Percentiles rank a stretch among this genome's conserved stretches.
Conservation (phyloP, 192 early-diverging fungal genomes). For the Cetraspora pellucida region DNA sequence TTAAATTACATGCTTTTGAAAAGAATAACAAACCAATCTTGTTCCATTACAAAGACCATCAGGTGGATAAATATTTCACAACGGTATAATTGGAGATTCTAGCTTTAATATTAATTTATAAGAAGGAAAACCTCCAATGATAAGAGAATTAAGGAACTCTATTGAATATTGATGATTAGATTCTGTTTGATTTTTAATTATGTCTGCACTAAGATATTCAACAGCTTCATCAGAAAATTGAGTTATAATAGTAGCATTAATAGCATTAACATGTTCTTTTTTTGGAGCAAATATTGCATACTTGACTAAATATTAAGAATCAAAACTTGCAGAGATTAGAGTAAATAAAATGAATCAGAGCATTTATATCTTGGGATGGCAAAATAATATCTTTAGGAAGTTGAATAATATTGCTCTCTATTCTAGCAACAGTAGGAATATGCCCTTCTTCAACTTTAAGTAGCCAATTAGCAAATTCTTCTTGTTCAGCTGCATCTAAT, state of each 20-base stretch:
- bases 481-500: not conserved
- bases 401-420: constrained; percentile 9
- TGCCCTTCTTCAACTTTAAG: constrained; percentile 29
- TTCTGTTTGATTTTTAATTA: not conserved
- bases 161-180: not conserved
- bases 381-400: constrained; percentile 8
- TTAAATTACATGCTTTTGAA: constrained; percentile 7
- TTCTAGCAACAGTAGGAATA: constrained; percentile 26
- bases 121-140: constrained; percentile 33
- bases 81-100: constrained; percentile 35
- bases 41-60: constrained; percentile 42
- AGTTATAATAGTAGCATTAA: constrained; percentile 29
- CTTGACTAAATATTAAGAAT: not conserved
- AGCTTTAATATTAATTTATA: constrained; percentile 34
- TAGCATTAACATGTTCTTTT: constrained; percentile 31
- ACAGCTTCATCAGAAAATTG: constrained; percentile 12
- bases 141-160: constrained; percentile 29
- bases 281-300: constrained; percentile 31
- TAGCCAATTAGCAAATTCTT: constrained; percentile 30
- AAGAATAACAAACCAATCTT: constrained; percentile 5
- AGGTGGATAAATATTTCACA: constrained; percentile 35
- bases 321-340: constrained; percentile 29
- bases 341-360: constrained; percentile 29
- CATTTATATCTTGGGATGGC: not conserved
- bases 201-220: constrained; percentile 21